Conservation (phyloP, 306 rosid species). For the Vicia faba region DNA sequence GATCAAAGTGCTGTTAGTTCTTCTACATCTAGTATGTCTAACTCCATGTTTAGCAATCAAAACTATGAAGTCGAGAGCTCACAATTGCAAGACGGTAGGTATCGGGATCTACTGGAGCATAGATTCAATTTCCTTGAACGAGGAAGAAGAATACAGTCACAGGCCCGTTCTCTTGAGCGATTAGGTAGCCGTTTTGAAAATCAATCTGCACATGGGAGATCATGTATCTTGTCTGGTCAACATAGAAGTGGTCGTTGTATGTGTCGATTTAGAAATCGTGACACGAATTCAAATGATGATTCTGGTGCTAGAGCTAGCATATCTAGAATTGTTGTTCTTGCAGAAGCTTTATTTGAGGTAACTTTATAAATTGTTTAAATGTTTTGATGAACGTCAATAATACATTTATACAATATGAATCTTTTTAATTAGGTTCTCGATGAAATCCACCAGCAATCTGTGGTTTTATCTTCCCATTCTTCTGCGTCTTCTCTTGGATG, state of each 20-base stretch:
- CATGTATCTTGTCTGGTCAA: constrained; percentile 87
- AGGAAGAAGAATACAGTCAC: constrained; percentile 90
- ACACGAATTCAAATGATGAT: constrained; percentile 58
- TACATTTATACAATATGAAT: constrained; percentile 57
- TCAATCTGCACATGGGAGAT: constrained; percentile 87
- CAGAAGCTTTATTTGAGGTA: constrained; percentile 99
- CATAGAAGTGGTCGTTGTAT: constrained; percentile 87
- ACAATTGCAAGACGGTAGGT: constrained; percentile 71
- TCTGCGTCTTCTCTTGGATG: constrained; percentile 95
- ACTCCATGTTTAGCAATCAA: constrained; percentile 68
- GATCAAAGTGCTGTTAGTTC: constrained; percentile 47
- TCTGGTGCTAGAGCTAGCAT: constrained; percentile 88
- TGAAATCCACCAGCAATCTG: constrained; percentile 99
- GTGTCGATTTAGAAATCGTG: constrained; percentile 63
- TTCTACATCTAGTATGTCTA: constrained; percentile 52
- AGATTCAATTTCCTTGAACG: constrained; percentile 93
- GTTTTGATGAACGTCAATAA: constrained; percentile 26
- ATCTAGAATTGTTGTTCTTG: constrained; percentile 95
- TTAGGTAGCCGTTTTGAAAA: constrained; percentile 89
- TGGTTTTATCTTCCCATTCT: constrained; percentile 85
- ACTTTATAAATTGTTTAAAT: constrained; percentile 29
- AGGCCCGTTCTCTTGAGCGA: constrained; percentile 98
- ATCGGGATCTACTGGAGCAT: constrained; percentile 83
- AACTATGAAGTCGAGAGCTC: constrained; percentile 71
- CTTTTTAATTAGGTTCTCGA: constrained; percentile 95